Evolutionary conservation across 345 rosid species (phyloP).

Genomic region (Cardamine chenopodiifolia): DNA sequence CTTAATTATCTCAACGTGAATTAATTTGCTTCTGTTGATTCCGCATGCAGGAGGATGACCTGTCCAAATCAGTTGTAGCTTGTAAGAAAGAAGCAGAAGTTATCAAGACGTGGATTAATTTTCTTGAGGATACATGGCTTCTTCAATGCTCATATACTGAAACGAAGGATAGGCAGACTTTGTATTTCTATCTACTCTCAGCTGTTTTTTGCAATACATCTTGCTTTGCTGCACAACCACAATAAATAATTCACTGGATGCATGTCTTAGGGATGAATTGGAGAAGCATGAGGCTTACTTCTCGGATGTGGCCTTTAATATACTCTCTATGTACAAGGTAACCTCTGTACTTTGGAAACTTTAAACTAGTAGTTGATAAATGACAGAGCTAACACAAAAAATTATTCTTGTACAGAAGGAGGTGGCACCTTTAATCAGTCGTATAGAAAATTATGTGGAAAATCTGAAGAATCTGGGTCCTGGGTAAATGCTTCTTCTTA

Average conservation of each 20-base stretch:
- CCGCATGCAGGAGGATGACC: slow-evolving; percentile 77
- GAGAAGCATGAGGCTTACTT: slow-evolving; percentile 83
- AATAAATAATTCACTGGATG: slow-evolving; percentile 11
- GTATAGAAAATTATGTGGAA: slow-evolving; percentile 79
- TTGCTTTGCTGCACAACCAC: slow-evolving; percentile 15
- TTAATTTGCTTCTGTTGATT: slow-evolving; percentile 29
- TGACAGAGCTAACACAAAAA: slow-evolving; percentile 19
- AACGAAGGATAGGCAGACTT: slow-evolving; percentile 70
- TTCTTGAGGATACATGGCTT: slow-evolving; percentile 92
- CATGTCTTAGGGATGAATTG: slow-evolving; percentile 69
- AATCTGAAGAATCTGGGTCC: slow-evolving; percentile 73
- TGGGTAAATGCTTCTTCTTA: slow-evolving; percentile 52
- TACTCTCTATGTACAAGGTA: slow-evolving; percentile 83
- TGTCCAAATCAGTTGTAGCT: slow-evolving; percentile 72
- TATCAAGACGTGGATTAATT: slow-evolving; percentile 85
- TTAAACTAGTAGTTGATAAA: slow-evolving; percentile 8
- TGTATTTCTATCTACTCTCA: slow-evolving; percentile 54
- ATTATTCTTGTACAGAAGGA: slow-evolving; percentile 58
- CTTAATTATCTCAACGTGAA: slow-evolving; percentile 6
- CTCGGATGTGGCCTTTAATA: slow-evolving; percentile 61
- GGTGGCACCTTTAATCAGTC: slow-evolving; percentile 71
- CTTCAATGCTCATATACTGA: slow-evolving; percentile 68
- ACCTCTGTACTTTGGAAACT: slow-evolving; percentile 12
- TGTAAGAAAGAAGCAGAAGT: slow-evolving; percentile 79
- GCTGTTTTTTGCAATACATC: slow-evolving; percentile 19